Evolutionary conservation across 768 basidiomycete genomes (phyloP).

Genomic region (Collybiopsis confluens): DNA sequence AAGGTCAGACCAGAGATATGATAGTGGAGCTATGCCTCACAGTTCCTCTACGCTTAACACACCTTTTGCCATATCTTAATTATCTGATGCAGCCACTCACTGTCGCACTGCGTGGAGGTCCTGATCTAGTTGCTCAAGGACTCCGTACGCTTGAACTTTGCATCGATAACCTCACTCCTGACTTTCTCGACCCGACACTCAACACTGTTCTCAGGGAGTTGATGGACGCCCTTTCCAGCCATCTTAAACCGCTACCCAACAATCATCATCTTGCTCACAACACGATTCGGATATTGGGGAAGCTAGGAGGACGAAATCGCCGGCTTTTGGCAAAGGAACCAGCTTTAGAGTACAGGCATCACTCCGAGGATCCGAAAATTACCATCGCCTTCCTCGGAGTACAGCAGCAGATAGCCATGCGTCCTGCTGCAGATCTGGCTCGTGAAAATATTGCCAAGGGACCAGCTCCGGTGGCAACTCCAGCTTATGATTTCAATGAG

Average conservation of each 20-base stretch:
- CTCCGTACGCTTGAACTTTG: constrained; percentile 96
- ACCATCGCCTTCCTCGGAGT: constrained; percentile 72
- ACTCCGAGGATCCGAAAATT: constrained; percentile 67
- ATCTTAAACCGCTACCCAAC: constrained; percentile 85
- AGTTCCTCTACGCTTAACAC: constrained; percentile 91
- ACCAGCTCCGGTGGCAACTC: constrained; percentile 42
- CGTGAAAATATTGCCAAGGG: constrained; percentile 53
- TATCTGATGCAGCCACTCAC: constrained; percentile 97
- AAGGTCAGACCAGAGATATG: constrained; percentile 81
- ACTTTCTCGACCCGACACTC: constrained; percentile 95
- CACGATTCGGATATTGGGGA: constrained; percentile 93
- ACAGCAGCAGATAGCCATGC: constrained; percentile 59
- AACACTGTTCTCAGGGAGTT: constrained; percentile 89
- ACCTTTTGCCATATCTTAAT: constrained; percentile 89
- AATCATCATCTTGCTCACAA: constrained; percentile 90
- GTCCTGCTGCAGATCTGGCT: constrained; percentile 63
- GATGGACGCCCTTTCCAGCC: constrained; percentile 90
- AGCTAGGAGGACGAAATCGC: constrained; percentile 92
- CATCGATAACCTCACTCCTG: constrained; percentile 96
- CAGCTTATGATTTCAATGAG: constrained; percentile 70
- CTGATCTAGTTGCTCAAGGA: constrained; percentile 92
- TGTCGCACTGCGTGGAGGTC: constrained; percentile 78
- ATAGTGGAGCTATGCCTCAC: constrained; percentile 97
- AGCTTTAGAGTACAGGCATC: constrained; percentile 62
- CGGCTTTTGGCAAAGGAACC: constrained; percentile 81